Evolutionary conservation across 176 grass and related monocot genomes (phyloP).

Genomic region (Areca catechu): DNA sequence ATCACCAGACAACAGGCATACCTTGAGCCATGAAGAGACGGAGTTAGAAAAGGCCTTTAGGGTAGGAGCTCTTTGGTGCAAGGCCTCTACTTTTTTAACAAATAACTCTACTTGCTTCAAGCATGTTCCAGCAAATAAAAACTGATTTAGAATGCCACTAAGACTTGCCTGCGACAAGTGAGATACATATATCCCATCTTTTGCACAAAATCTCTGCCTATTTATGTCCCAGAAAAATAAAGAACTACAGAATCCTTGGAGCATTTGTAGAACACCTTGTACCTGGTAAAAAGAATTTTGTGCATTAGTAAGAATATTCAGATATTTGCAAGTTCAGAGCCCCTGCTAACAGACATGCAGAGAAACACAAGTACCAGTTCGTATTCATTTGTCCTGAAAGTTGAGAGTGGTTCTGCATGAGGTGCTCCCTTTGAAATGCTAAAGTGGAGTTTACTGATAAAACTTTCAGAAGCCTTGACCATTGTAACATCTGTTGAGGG

Average conservation of each 20-base stretch:
- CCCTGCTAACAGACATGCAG: background rate
- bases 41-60: slow-evolving; percentile 64
- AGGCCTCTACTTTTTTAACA: slow-evolving; percentile 33
- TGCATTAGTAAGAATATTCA: background rate
- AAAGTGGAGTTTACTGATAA: slow-evolving; percentile 59
- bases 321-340: background rate
- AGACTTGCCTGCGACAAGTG: slow-evolving; percentile 60
- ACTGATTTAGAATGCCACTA: slow-evolving; percentile 29
- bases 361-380: slow-evolving; percentile 47
- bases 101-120: slow-evolving; percentile 84
- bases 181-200: slow-evolving; percentile 39
- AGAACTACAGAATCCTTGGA: slow-evolving; percentile 53
- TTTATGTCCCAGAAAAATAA: slow-evolving; percentile 53
- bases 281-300: slow-evolving; percentile 29
- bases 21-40: slow-evolving; percentile 70
- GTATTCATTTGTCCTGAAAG: slow-evolving; percentile 44
- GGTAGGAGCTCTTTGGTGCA: slow-evolving; percentile 26
- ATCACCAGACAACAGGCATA: slow-evolving; percentile 13
- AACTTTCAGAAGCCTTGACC: slow-evolving; percentile 31
- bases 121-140: slow-evolving; percentile 62
- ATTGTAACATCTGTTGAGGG: slow-evolving; percentile 13
- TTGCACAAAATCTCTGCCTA: slow-evolving; percentile 29
- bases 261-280: slow-evolving; percentile 58
- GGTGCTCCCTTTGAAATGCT: slow-evolving; percentile 68
- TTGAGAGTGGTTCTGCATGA: slow-evolving; percentile 39